A percentile compares a stretch with the other conserved stretches of the same genome.
Evolutionary conservation across 75 land plant genomes (phyloP).

Genomic region (Sequoiadendron giganteum): DNA sequence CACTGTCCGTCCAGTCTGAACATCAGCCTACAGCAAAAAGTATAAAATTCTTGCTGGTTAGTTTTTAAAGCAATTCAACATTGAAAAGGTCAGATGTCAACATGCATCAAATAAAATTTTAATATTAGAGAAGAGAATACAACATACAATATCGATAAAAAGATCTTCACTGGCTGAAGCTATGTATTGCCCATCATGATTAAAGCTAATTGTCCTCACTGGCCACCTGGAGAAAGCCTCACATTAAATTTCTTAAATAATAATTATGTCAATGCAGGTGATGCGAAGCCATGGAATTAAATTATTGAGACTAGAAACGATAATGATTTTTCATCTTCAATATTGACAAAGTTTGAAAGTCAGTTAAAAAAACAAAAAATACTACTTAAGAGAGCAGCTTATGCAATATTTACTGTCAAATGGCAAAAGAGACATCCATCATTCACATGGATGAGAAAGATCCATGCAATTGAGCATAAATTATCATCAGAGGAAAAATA

Average conservation of each 20-base stretch:
- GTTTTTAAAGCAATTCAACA: neutral
- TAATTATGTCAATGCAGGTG: neutral
- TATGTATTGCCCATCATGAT: slow-evolving; percentile 87
- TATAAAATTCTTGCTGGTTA: neutral
- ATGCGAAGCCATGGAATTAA: neutral
- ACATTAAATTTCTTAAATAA: neutral
- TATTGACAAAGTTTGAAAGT: neutral
- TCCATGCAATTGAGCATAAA: neutral
- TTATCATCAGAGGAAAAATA: neutral
- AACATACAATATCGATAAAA: slow-evolving; percentile 89
- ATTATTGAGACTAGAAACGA: neutral
- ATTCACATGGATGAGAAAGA: neutral
- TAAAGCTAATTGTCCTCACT: slow-evolving; percentile 94
- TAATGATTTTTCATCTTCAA: neutral
- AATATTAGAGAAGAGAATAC: neutral
- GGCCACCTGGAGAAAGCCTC: slow-evolving; percentile 75
- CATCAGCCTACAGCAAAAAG: slow-evolving; percentile 61
- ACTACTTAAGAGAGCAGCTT: neutral
- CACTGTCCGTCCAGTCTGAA: slow-evolving; percentile 83
- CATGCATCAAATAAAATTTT: slow-evolving; percentile 3
- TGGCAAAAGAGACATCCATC: neutral
- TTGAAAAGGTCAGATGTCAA: neutral
- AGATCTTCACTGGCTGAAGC: slow-evolving; percentile 99
- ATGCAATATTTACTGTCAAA: neutral
- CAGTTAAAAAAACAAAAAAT: neutral